phyloP scores from a whole-genome alignment of 2,329 filamentous ascomycete species.

The Dothistroma pini region DNA sequence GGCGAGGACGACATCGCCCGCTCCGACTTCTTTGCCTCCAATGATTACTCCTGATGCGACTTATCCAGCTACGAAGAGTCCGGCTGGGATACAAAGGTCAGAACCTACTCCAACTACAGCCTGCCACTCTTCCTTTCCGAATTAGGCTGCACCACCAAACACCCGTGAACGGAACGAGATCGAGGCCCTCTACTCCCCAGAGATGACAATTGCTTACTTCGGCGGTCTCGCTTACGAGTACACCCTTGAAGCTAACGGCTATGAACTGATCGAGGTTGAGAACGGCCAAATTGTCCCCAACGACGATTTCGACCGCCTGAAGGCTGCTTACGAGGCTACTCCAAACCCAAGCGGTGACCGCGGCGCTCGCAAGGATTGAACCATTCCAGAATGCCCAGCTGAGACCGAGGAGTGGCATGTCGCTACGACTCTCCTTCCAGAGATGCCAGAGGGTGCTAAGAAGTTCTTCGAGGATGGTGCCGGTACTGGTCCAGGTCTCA shows the following conservation, averaged over 20 bases:
- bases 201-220: constrained; percentile 90
- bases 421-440: constrained; percentile 48
- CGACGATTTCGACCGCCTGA: constrained; percentile 60
- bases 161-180: constrained; percentile 79
- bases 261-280: constrained; percentile 69
- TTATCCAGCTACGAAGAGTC: constrained; percentile 64
- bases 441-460: constrained; percentile 53
- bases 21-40: constrained; percentile 84
- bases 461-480: constrained; percentile 57
- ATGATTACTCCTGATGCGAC: constrained; percentile 84
- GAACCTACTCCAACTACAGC: constrained; percentile 81
- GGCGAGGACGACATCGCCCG: constrained; percentile 70
- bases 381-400: constrained; percentile 54
- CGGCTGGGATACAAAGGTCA: constrained; percentile 83
- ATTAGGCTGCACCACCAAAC: constrained; percentile 82
- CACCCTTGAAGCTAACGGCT: constrained; percentile 72
- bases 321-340: constrained; percentile 50
- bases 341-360: constrained; percentile 55
- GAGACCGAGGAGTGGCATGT: constrained; percentile 57
- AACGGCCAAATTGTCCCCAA: constrained; percentile 53
- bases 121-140: constrained; percentile 91
- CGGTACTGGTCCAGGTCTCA: constrained; percentile 54
- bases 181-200: constrained; percentile 66
- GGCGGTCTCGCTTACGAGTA: constrained; percentile 96
- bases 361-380: constrained; percentile 48